These are phyloP conservation scores for Phytophthora agathidicida DNA, from an alignment of 352 stramenopile genomes.

Conservation along the genomic window DNA sequence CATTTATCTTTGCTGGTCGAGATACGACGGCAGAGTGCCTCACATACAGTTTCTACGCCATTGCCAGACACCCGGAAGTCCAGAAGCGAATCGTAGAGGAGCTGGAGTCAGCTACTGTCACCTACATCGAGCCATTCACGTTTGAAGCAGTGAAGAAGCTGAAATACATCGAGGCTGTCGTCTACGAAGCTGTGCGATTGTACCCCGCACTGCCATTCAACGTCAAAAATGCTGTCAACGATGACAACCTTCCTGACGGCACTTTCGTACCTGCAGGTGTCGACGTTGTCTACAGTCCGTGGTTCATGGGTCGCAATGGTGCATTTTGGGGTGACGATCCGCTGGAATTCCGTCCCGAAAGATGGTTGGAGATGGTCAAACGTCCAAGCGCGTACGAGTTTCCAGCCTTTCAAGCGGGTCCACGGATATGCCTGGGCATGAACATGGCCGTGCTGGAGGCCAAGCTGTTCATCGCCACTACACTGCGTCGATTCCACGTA, in stretches of 20 bases:
- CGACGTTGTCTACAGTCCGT: conserved; percentile 75
- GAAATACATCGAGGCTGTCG: conserved; percentile 72
- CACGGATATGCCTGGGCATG: conserved; percentile 72
- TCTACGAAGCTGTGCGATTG: conserved; percentile 73
- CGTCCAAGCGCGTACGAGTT: conserved; percentile 73
- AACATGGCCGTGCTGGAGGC: conserved; percentile 73
- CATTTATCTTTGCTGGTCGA: conserved; percentile 85
- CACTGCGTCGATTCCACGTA: conserved; percentile 52
- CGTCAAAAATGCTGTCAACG: conserved; percentile 63
- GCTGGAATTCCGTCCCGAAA: conserved; percentile 63
- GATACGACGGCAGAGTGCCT: conserved; percentile 81
- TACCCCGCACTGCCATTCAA: conserved; percentile 83
- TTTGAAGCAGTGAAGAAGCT: conserved; percentile 69
- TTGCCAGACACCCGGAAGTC: conserved; percentile 60
- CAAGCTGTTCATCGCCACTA: conserved; percentile 64
- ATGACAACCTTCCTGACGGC: conserved; percentile 73
- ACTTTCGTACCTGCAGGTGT: conserved; percentile 71
- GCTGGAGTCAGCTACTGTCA: conserved; percentile 13
- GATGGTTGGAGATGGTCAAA: conserved; percentile 69
- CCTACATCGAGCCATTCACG: conserved; percentile 23
- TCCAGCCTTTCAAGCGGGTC: conserved; percentile 73
- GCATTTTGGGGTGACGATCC: conserved; percentile 58
- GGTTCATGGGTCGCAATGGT: conserved; percentile 72
- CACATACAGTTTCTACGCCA: conserved; percentile 79
- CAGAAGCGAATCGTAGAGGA: conserved; percentile 70